A percentile compares a stretch with the other conserved stretches of the same genome.
Evolutionary conservation across 805 yeast species (phyloP).

Genomic region (Ogataea pini): DNA sequence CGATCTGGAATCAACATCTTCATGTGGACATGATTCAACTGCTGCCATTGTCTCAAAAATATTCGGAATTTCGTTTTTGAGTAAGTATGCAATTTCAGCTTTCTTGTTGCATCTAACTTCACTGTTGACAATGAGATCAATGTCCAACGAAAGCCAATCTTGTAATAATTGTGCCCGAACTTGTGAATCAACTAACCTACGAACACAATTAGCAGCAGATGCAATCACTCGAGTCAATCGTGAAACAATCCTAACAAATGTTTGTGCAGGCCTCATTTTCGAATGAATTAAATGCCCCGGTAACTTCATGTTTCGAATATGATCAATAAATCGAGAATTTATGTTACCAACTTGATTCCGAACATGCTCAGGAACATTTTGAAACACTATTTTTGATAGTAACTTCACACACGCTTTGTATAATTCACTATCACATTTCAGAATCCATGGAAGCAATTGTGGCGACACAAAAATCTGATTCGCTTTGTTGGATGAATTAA

Average conservation of each 20-base stretch:
- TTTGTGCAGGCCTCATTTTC: constrained; percentile 52
- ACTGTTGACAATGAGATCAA: constrained; percentile 17
- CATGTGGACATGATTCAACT: constrained; percentile 6
- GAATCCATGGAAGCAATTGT: constrained; percentile 59
- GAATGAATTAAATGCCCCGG: constrained; percentile 52
- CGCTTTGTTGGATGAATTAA: constrained; percentile 61
- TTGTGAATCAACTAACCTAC: constrained; percentile 49
- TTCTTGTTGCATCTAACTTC: constrained; percentile 22
- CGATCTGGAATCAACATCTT: constrained; percentile 6
- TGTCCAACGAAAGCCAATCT: constrained; percentile 45
- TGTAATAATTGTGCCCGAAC: constrained; percentile 13
- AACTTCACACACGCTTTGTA: constrained; percentile 55
- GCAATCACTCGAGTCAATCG: constrained; percentile 24
- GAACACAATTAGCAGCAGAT: constrained; percentile 39
- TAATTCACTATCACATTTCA: constrained; percentile 63
- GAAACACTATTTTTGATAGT: constrained; percentile 62
- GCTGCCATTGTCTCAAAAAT: constrained; percentile 13
- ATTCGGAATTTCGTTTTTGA: constrained; percentile 38
- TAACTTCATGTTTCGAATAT: constrained; percentile 43
- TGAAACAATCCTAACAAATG: constrained; percentile 23
- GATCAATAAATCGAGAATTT: constrained; percentile 48
- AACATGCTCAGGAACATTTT: constrained; percentile 59
- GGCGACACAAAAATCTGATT: constrained; percentile 55
- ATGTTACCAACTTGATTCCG: constrained; percentile 55
- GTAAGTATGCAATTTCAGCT: constrained; percentile 32